Percentiles rank a stretch among this genome's conserved stretches.
phyloP scores from a whole-genome alignment of 2,329 filamentous ascomycete genomes.

The Davidsoniella eucalypti region DNA sequence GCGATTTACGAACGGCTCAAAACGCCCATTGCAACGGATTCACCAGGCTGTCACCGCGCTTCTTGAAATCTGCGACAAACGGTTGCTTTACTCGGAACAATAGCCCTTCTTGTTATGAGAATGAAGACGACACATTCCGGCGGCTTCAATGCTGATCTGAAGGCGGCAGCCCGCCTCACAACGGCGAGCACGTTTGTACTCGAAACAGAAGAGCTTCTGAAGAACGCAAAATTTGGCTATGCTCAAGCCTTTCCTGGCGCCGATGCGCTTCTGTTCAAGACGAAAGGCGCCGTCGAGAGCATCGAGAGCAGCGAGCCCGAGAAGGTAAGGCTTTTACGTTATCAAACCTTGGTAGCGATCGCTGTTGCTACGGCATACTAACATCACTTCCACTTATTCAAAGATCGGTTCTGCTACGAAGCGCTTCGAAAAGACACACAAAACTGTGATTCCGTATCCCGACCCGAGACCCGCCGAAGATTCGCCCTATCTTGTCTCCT shows the following conservation, averaged over 20 bases:
- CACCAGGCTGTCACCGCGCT: not conserved
- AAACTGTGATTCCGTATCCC: conserved; percentile 67
- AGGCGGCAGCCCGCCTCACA: conserved; percentile 24
- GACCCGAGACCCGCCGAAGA: conserved; percentile 61
- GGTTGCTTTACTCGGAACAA: not conserved
- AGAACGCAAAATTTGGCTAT: conserved; percentile 37
- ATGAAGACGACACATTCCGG: conserved; percentile 29
- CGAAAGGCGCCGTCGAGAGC: conserved; percentile 37
- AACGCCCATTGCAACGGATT: not conserved
- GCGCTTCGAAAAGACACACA: conserved; percentile 48
- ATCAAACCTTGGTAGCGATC: not conserved
- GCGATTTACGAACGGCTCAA: not conserved
- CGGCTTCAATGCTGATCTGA: conserved; percentile 26
- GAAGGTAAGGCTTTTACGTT: conserved; percentile 27
- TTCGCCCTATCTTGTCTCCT: conserved; percentile 67
- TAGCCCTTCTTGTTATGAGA: conserved; percentile 22
- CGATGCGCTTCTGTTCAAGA: conserved; percentile 31
- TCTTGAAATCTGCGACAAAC: no score
- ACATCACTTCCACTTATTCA: not conserved
- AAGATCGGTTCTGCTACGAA: conserved; percentile 53
- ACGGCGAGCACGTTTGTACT: conserved; percentile 39
- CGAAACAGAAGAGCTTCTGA: conserved; percentile 42
- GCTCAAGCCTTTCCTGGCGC: conserved; percentile 29
- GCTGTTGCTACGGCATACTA: not conserved
- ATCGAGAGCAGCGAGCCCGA: conserved; percentile 32